Percentiles rank a stretch among this genome's conserved stretches.
phyloP scores from a whole-genome alignment of 805 yeast genomes.

The Lachancea thermotolerans region DNA sequence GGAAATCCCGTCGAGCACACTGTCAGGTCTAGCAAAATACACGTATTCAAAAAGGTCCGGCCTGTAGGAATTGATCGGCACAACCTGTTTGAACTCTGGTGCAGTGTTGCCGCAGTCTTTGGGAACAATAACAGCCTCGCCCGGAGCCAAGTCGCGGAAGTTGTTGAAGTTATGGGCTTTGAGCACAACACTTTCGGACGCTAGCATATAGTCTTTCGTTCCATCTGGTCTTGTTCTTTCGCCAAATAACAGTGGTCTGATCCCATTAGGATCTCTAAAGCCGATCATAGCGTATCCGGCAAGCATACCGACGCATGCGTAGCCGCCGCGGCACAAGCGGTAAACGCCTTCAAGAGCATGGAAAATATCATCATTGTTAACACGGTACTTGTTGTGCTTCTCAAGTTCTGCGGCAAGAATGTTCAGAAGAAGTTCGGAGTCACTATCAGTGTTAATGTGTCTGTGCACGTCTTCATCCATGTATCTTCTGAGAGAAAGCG shows the following conservation, averaged over 20 bases:
- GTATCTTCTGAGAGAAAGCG: constrained; percentile 64
- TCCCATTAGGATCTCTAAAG: constrained; percentile 95
- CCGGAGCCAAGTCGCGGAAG: constrained; percentile 82
- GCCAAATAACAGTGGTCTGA: constrained; percentile 85
- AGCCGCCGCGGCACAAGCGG: constrained; percentile 86
- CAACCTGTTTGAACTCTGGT: constrained; percentile 85
- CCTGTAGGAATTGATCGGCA: constrained; percentile 66
- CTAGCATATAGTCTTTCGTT: constrained; percentile 80
- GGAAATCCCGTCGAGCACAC: constrained; percentile 92
- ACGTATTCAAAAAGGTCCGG: constrained; percentile 98
- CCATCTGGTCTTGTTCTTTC: constrained; percentile 70
- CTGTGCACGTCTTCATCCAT: constrained; percentile 93
- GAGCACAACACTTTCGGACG: constrained; percentile 90
- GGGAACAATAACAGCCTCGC: constrained; percentile 93
- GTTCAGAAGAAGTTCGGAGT: constrained; percentile 84
- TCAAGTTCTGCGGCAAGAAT: constrained; percentile 89
- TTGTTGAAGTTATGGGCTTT: constrained; percentile 82
- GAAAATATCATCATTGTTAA: constrained; percentile 83
- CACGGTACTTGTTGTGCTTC: constrained; percentile 86
- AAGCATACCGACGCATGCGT: constrained; percentile 88
- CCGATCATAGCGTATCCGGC: constrained; percentile 96
- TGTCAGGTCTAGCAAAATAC: constrained; percentile 96
- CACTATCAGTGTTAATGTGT: constrained; percentile 95
- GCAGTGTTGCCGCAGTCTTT: constrained; percentile 48
- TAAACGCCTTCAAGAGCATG: constrained; percentile 79